A percentile compares a stretch with the other conserved stretches of the same genome.
These are phyloP conservation scores for Bipolaris oryzae DNA, from an alignment of 2,329 filamentous ascomycete genomes.

Conservation along the genomic window DNA sequence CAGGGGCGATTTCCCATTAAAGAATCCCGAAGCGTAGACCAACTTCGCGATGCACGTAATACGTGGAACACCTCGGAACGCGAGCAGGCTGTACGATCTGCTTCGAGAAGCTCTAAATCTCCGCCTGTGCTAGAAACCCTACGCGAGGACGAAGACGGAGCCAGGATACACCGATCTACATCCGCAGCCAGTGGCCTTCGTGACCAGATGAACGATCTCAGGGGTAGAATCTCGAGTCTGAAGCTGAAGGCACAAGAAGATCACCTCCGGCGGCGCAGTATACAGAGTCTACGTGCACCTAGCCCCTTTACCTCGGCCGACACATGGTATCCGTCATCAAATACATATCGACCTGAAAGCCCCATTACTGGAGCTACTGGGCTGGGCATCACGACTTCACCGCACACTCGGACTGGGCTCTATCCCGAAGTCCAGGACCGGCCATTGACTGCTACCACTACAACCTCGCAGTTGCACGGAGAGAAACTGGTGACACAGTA, in stretches of 20 bases:
- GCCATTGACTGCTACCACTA: conserved; percentile 19
- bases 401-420: conserved; percentile 29
- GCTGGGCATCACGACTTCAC: conserved; percentile 38
- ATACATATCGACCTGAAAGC: conserved; percentile 32
- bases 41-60: conserved; percentile 44
- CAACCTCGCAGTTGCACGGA: conserved; percentile 25
- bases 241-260: conserved; percentile 81
- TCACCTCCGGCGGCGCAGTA: conserved; percentile 75
- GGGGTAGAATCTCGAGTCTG: conserved; percentile 80
- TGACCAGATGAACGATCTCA: conserved; percentile 83
- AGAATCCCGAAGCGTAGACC: conserved; percentile 50
- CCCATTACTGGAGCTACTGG: conserved; percentile 38
- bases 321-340: conserved; percentile 58
- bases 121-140: conserved; percentile 50
- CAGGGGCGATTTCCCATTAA: conserved; percentile 46
- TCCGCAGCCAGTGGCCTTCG: conserved; percentile 77
- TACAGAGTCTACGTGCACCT: conserved; percentile 74
- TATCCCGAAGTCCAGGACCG: conserved; percentile 23
- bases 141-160: conserved; percentile 47
- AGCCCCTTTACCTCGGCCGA: conserved; percentile 81
- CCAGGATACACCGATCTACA: conserved; percentile 64
- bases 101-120: conserved; percentile 49
- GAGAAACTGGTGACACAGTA: conserved; percentile 20
- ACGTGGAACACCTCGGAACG: conserved; percentile 32
- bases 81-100: conserved; percentile 39